Evolutionary conservation across 176 grass and related monocot genomes (phyloP), one percentile per base, ranked within the genome.

Genomic region (Echinochloa phyllopogon): DNA sequence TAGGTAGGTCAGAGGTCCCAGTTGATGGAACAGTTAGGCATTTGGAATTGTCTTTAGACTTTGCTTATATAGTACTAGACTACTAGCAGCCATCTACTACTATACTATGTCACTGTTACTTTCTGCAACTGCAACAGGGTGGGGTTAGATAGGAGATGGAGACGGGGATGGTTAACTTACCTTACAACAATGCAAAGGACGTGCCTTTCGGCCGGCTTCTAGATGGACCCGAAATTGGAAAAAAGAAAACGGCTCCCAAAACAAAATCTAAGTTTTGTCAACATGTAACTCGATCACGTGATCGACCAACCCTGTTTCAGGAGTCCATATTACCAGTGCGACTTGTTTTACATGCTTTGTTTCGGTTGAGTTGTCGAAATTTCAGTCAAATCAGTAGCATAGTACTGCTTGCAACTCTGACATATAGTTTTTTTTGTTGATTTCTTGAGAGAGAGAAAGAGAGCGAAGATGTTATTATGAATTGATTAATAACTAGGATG

Each of bases 141-240:
- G 81, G 81, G 57, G 83, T 86, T 76, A 77, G 77, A 82, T 77
- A 70, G 43, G 87, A 60, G 83, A 89, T 23, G 58, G 74, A 1
- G 83, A 81, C 39, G 13, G 69, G 61, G 61, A 65, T 65, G 59
- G 33, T 74, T 75, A 65, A 75, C n/a, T 84, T 84, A 84, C 82
- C 82, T 52, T 52, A 65, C 55, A 66, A 65, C 69, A 36, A 52
- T 39, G 68, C 25, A 27, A 12, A 49, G 4, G 57, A 44, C 33
- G 37, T 66, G 57, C 23, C 60, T 33, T 5, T 18, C 24, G 48
- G 69, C 69, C 11, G 47, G 66, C 82, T 89, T 86, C 88, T 90
- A 90, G 83, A 90, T 77, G 87, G 69, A 85, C 40, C 7, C 2
- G 1, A 24, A 60, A 60, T 23, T 56, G 15, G 8, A 38, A 21